phyloP scores from a whole-genome alignment of 371 early-diverging fungal species.

The Rhizopus stolonifer region DNA sequence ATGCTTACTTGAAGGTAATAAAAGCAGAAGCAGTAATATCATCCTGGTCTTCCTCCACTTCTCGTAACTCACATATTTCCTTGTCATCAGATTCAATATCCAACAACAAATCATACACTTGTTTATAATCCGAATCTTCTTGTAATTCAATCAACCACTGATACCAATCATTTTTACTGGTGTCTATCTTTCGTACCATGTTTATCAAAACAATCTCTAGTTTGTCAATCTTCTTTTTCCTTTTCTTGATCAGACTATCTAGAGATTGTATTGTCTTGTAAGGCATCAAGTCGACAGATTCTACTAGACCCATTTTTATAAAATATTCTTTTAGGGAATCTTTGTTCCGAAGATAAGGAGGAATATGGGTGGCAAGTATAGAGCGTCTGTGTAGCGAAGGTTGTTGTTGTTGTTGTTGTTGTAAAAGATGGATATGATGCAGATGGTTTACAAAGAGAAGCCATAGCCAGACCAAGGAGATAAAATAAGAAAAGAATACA shows the following conservation, averaged over 20 bases:
- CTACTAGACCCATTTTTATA: slow-evolving; percentile 42
- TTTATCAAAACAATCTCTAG: slow-evolving; percentile 31
- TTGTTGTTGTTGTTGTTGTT: slow-evolving; percentile 2
- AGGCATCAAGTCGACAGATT: slow-evolving; percentile 38
- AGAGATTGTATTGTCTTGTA: slow-evolving; percentile 20
- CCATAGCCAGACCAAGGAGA: slow-evolving; percentile 48
- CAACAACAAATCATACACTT: slow-evolving; percentile 2
- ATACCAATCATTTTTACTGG: slow-evolving; percentile 1
- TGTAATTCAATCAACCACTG: neutral
- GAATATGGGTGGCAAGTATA: slow-evolving; percentile 38
- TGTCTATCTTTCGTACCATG: slow-evolving; percentile 13
- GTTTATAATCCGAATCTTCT: neutral
- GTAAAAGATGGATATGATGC: slow-evolving; percentile 42
- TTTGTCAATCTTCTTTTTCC: slow-evolving; percentile 22
- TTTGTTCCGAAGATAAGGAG: slow-evolving; percentile 38
- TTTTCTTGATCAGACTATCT: slow-evolving; percentile 16
- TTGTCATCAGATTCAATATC: slow-evolving; percentile 23
- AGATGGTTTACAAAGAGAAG: slow-evolving; percentile 49
- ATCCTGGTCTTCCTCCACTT: neutral
- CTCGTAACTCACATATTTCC: slow-evolving; percentile 32
- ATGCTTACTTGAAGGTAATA: slow-evolving; percentile 60
- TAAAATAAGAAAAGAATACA: slow-evolving; percentile 32
- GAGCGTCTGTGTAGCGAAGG: slow-evolving; percentile 20
- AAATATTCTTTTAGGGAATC: slow-evolving; percentile 35
- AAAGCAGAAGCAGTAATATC: slow-evolving; percentile 56